Evolutionary conservation across 1,284 basidiomycete species (phyloP).

Genomic region (Austroboletus novae-zelandiae): DNA sequence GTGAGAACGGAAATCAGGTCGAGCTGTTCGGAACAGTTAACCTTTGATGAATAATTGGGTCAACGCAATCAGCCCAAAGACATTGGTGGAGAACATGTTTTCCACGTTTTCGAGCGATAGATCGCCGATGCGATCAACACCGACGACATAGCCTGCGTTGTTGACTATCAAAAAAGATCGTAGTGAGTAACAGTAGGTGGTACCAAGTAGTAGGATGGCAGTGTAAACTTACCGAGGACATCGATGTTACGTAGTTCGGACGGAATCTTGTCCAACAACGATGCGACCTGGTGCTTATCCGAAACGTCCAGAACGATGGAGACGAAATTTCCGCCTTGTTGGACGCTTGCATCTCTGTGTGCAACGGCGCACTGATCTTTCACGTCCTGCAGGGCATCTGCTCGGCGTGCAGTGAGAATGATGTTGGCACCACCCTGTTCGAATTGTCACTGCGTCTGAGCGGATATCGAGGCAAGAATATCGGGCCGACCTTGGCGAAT

Average conservation of each 20-base stretch:
- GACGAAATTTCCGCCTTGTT: slow-evolving; percentile 69
- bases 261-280: slow-evolving; percentile 68
- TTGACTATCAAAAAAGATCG: slow-evolving; percentile 53
- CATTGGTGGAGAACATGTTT: slow-evolving; percentile 92
- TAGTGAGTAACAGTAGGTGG: background rate
- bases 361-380: slow-evolving; percentile 64
- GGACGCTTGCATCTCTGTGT: slow-evolving; percentile 69
- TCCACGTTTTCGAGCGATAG: slow-evolving; percentile 76
- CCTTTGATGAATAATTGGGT: slow-evolving; percentile 79
- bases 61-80: slow-evolving; percentile 82
- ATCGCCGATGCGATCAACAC: slow-evolving; percentile 79
- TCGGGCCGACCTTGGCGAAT: slow-evolving; percentile 68
- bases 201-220: background rate
- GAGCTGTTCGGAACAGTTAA: slow-evolving; percentile 25
- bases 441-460: background rate
- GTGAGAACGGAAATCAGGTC: background rate
- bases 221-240: slow-evolving; percentile 56
- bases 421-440: slow-evolving; percentile 74
- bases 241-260: slow-evolving; percentile 66
- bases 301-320: slow-evolving; percentile 72
- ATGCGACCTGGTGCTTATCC: slow-evolving; percentile 65
- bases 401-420: slow-evolving; percentile 70
- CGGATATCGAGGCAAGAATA: background rate
- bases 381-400: slow-evolving; percentile 63
- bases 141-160: slow-evolving; percentile 86